phyloP scores from a whole-genome alignment of 371 early-diverging fungal species.

The Mortierella sp. region DNA sequence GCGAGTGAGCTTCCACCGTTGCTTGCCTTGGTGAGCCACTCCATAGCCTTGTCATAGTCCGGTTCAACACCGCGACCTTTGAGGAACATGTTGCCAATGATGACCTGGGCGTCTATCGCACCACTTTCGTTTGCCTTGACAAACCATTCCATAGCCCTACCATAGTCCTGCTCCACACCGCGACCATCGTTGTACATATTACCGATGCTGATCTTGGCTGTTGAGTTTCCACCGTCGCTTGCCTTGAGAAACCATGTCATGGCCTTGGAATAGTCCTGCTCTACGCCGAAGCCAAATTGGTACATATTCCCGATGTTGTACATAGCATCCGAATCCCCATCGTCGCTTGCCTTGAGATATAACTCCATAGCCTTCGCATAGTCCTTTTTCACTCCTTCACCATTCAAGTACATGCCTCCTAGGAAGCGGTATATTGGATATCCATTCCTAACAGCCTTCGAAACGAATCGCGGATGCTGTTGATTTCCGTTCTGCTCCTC shows the following conservation, averaged over 20 bases:
- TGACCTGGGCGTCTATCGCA: background rate
- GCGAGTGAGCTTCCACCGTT: conserved; percentile 59
- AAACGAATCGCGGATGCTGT: no score
- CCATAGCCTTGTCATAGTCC: conserved; percentile 59
- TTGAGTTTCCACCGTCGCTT: no score
- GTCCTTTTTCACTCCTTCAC: conserved; percentile 49
- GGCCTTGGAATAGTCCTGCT: conserved; percentile 2
- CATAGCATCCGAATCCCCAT: conserved; percentile 32
- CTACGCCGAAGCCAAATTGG: background rate
- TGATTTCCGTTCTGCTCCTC: no score
- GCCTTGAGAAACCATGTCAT: background rate
- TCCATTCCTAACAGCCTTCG: no score
- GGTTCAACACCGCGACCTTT: conserved; percentile 63
- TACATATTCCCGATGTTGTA: conserved; percentile 27
- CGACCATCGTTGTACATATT: no score
- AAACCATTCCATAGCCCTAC: no score
- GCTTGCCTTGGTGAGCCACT: conserved; percentile 65
- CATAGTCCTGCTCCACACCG: no score
- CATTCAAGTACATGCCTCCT: conserved; percentile 55
- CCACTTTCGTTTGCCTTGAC: background rate
- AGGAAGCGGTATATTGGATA: no score
- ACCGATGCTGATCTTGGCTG: no score
- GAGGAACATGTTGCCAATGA: conserved; percentile 9
- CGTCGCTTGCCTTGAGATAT: background rate
- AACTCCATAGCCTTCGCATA: background rate